Evolutionary conservation across 768 basidiomycete species (phyloP).

Genomic region (Roridomyces roridus): DNA sequence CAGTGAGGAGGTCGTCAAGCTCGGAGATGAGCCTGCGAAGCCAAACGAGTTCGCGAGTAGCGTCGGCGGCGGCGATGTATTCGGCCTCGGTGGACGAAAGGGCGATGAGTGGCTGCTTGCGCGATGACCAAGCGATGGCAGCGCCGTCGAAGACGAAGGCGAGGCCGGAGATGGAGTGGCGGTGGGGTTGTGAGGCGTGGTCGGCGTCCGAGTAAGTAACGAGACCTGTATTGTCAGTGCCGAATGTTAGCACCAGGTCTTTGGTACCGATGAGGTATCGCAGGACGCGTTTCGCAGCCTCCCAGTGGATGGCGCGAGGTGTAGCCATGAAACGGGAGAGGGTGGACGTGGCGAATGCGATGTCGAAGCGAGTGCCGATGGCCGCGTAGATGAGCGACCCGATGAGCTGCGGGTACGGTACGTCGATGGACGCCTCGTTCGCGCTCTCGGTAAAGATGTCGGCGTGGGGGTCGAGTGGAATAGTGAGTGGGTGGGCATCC

Average conservation of each 20-base stretch:
- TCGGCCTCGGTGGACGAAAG: conserved; percentile 42
- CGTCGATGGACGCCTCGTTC: neutral
- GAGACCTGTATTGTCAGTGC: neutral
- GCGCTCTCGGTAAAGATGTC: conserved; percentile 9
- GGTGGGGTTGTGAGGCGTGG: conserved; percentile 26
- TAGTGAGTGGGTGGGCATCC: conserved; percentile 31
- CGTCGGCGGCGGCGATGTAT: conserved; percentile 38
- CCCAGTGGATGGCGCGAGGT: conserved; percentile 22
- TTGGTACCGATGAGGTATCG: conserved; percentile 25
- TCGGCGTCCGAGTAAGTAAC: no score
- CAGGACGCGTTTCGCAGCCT: conserved; percentile 21
- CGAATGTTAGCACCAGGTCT: neutral
- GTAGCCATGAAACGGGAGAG: conserved; percentile 22
- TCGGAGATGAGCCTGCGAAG: conserved; percentile 19
- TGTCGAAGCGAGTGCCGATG: conserved; percentile 6
- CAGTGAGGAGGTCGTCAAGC: neutral
- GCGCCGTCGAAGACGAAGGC: conserved; percentile 33
- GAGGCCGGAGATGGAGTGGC: conserved; percentile 39
- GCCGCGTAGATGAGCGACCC: neutral
- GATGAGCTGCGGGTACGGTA: neutral
- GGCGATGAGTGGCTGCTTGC: conserved; percentile 36
- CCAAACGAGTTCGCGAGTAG: conserved; percentile 29
- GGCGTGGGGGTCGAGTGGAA: conserved; percentile 32
- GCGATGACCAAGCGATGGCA: conserved; percentile 37
- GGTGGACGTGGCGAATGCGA: conserved; percentile 16